Evolutionary conservation across 768 basidiomycete species (phyloP), one percentile per base, ranked within the genome.

Genomic region (Hortiboletus flavorubellus): DNA sequence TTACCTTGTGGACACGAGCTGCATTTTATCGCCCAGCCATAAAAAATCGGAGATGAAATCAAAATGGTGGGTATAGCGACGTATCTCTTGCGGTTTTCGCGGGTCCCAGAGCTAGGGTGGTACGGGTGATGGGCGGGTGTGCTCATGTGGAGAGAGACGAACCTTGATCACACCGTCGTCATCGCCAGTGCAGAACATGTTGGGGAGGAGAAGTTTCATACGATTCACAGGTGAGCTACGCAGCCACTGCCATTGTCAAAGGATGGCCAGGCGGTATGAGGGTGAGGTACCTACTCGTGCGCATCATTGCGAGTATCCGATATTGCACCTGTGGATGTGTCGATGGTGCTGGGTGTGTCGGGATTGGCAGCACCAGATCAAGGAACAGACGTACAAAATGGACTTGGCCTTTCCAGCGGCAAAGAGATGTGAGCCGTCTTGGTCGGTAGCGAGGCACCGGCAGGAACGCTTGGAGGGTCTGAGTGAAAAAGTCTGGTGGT

Each of bases 161-260:
- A 91, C 93, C 80, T 96, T 96, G 69, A 98, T 85, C 23, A 93
- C 84, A 34, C 95, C 95, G 51, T 95, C 93, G 66, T 98, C 95
- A 68, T 97, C 95, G 16, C 95, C 95, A 8, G 91, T 93, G 18
- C 84, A 83, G 15, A 96, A 69, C 53, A 93, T 72, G 69, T 89
- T 82, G 5, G 87, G 82, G 60, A 82, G 79, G 41, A 92, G 71
- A 59, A 78, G 76, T 61, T 85, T 86, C 35, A 97, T 81, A 55
- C 94, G 89, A 68, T 96, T 97, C 58, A 98, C 88, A 9, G 94
- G 82, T 26, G 84, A 81, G 51, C 91, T 94, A 68, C 53, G 58
- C 64, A 55, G 51, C 67, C 63, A 65, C 68, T 77, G 62, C 59
- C 63, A 54, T 62, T 54, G 67, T 76, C 69, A 75, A 60, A 59